Base-by-base conservation (phyloP, 2,329 filamentous ascomycete species). In the Atkinsonella hypoxylon region DNA sequence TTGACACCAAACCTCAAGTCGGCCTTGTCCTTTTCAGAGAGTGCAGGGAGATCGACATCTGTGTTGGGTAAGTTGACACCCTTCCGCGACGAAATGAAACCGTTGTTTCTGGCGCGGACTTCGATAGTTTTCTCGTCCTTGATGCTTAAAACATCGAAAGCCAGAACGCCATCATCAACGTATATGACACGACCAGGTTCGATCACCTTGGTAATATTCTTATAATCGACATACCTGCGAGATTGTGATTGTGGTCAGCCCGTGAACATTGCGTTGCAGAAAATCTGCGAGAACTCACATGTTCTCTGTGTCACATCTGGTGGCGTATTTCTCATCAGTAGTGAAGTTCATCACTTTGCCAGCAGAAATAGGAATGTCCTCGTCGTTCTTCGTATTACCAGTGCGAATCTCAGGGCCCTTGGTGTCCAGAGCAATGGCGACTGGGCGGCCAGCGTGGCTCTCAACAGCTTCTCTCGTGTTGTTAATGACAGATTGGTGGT, bases 171-270 rank as follows among this genome's bases (percentile, higher is more conserved):
- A 65, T 98, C 93, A 65, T 98, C 93, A 62, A 98, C 93, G 73
- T 95, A 98, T 77, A 98, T 94, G 70, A 86, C 84, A 64, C 93
- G 90, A 65, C 91, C 93, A 53, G 81, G 76, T 67, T 87, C 72
- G 65, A 98, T 97, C 62, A 98, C 93, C 76, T 94, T 95, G 73
- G 91, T 96, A 73, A 98, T 97, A 79, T 98, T 98, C 83, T 95
- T 94, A 80, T 98, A 97, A 77, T 97, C 91, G 64, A 97, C 86
- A 66, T 89, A 96, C 83, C 87, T 91, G 18, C 30, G 42, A 36
- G 3, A 11, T 42, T 46, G 13, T 20, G 43, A 15, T 26, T 2
- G 10, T n/a, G 11, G 40, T 49, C 40, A 49, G 47, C 40, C 8
- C 26, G 26, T 26, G 26, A 7, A 26, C 26, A 7, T 5, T 6